phyloP scores from a whole-genome alignment of 495 filamentous ascomycete species.

The Penicillium arizonense region DNA sequence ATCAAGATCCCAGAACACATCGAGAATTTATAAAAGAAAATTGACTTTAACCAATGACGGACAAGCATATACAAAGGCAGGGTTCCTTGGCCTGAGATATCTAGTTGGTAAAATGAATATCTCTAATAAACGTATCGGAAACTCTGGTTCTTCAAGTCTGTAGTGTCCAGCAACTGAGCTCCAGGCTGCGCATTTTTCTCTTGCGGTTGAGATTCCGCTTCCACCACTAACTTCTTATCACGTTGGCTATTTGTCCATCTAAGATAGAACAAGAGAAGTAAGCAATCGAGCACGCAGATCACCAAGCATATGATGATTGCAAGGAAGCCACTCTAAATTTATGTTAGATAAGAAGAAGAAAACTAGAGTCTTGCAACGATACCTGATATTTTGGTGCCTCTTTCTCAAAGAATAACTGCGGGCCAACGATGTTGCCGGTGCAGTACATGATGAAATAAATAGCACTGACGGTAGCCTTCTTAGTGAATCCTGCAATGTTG shows the following conservation, averaged over 20 bases:
- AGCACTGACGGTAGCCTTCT: slow-evolving; percentile 26
- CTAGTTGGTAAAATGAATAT: too few species aligned
- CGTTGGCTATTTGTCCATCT: slow-evolving; percentile 14
- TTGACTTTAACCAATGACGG: too few species aligned
- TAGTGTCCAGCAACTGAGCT: slow-evolving; percentile 6
- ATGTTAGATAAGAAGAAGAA: too few species aligned
- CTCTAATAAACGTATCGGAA: not conserved
- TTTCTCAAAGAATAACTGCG: slow-evolving; percentile 23
- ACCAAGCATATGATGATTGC: slow-evolving; percentile 20
- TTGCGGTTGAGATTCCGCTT: not conserved
- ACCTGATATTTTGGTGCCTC: slow-evolving; percentile 28
- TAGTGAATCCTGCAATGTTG: slow-evolving; percentile 36
- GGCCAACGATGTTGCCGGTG: slow-evolving; percentile 39
- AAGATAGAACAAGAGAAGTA: slow-evolving; percentile 17
- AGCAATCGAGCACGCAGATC: slow-evolving; percentile 10
- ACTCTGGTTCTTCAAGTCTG: slow-evolving; percentile 12
- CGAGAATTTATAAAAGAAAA: too few species aligned
- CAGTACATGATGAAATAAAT: slow-evolving; percentile 40
- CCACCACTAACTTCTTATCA: not conserved
- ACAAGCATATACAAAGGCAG: too few species aligned
- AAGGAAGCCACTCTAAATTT: slow-evolving; percentile 17
- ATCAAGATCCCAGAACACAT: too few species aligned
- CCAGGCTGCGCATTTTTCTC: slow-evolving; percentile 1
- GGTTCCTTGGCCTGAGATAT: too few species aligned
- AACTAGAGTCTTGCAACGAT: not conserved